Base-by-base conservation (phyloP, 2,329 filamentous ascomycete genomes). In the Arthrobotrys musiformis region DNA sequence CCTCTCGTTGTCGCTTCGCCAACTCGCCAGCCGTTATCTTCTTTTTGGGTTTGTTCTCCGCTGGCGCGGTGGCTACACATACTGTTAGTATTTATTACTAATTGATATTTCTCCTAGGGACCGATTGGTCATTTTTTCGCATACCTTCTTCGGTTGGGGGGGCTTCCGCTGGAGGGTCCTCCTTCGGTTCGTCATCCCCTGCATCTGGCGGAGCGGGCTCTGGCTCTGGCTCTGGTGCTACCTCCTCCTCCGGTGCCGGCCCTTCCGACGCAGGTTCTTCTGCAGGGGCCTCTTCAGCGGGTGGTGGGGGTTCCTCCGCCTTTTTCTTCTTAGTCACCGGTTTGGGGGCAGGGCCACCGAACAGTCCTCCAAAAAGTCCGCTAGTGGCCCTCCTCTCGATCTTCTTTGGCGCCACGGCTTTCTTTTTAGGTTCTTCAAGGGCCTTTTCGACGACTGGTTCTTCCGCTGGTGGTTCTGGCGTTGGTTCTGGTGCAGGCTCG, bases 21-120 rank as follows among this genome's bases (percentile, higher is more conserved):
- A 77, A 68, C 30, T 77, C 73, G 22, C 73, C 73, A 33, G 73
- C 73, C 6, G 73, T 77, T 50, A 77, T 77, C 73, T 77, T 77
- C 66, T 77, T 77, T 54, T 77, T 77, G 26, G 66, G 73, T 35
- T 77, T 77, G 11, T 52, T 61, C 17, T 26, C 42, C 13, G 15
- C 48, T 13, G 70, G 50, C 9, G 50, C 40, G 17, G 50, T 15
- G 22, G 61, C 48, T 68, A 37, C 35, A 48, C 17, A 61, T 30
- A 3, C 42, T 19, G 42, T 66, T 11, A 67, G 22, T 28, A 64
- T 30, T 24, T 44, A 42, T 26, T 24, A 46, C 30, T 46, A 68
- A 48, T 48, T 48, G 2, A 13, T 22, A 19, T 48, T 9, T 66
- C 19, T 8, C 13, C n/a, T 8, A 28, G 30, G 19, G 28, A 48